Evolutionary conservation across 805 yeast genomes (phyloP).

Genomic region (Cyberlindnera veronae): DNA sequence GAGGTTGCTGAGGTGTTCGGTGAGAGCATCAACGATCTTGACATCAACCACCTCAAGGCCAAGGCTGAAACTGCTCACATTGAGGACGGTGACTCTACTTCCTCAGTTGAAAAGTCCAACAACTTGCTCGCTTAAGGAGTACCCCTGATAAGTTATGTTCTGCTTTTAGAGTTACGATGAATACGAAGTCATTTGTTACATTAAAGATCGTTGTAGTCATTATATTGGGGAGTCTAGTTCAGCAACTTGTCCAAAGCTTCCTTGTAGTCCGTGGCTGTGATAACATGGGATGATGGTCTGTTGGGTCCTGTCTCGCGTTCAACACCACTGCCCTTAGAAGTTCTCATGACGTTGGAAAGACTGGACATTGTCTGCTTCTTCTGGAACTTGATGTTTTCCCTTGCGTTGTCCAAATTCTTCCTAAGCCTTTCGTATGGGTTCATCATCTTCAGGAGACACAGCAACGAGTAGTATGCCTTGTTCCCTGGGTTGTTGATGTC

Average conservation of each 20-base stretch:
- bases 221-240: neutral
- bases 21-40: slow-evolving; percentile 22
- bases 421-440: slow-evolving; percentile 19
- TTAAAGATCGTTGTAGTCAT: no score
- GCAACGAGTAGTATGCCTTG: slow-evolving; percentile 17
- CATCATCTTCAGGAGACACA: slow-evolving; percentile 14
- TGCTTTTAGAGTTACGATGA: no score
- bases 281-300: slow-evolving; percentile 5
- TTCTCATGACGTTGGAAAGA: slow-evolving; percentile 6
- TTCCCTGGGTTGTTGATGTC: slow-evolving; percentile 19
- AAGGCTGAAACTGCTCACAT: slow-evolving; percentile 18
- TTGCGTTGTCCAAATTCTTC: slow-evolving; percentile 15
- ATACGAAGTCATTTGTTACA: no score
- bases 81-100: slow-evolving; percentile 15
- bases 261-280: neutral
- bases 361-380: slow-evolving; percentile 10
- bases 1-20: slow-evolving; percentile 36
- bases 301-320: neutral
- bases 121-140: slow-evolving; percentile 11
- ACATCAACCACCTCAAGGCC: slow-evolving; percentile 13
- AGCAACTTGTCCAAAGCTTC: slow-evolving; percentile 5
- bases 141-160: no score
- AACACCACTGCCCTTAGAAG: neutral
- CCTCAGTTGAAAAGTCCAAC: slow-evolving; percentile 13
- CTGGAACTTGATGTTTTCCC: slow-evolving; percentile 15